Base-by-base conservation (phyloP, 2,329 filamentous ascomycete genomes). In the Verticillium isaacii region DNA sequence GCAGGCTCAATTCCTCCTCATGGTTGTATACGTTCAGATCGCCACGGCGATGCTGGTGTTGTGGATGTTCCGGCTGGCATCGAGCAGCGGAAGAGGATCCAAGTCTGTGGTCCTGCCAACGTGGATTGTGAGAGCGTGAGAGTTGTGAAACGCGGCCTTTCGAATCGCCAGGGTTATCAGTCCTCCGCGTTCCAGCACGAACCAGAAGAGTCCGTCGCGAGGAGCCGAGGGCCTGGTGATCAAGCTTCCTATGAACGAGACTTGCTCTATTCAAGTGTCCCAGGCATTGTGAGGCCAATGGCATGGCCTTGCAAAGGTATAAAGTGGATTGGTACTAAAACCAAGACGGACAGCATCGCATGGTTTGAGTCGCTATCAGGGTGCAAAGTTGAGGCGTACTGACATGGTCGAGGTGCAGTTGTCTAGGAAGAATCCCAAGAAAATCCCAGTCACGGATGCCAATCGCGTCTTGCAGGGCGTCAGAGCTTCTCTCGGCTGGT, bases 201-300 rank as follows among this genome's bases (percentile, higher is more conserved):
- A 9, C 6, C 5, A 17, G 54, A 9, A 34, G 25, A n/a, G 25
- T 8, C 14, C 32, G 54, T 32, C 32, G 54, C 19, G 54, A 56
- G 29, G 54, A 32, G 57, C 36, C 36, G 52, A 56, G 45, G 34
- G 61, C 61, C 56, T 32, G 60, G 50, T 62, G 63, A 60, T 56
- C 23, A 57, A 41, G 45, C 34, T 56, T 63, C 56, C 61, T 60
- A 23, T 50, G 57, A 58, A 55, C 36, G n/a, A 61, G 57, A 61
- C 63, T 63, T 64, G 64, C 66, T 66, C 66, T 67, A 66, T 63
- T 67, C 63, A 64, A 67, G 63, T 66, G 56, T 57, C 66, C 63
- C 39, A 66, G 61, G 60, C 62, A 65, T 65, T 63, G 61, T 58
- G 39, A 62, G 58, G 64, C 67, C 63, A 63, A 62, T 64, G 60